These are phyloP conservation scores for Rhipidocladum racemiflorum DNA, from an alignment of 176 grass and related monocot genomes.

Conservation along the genomic window DNA sequence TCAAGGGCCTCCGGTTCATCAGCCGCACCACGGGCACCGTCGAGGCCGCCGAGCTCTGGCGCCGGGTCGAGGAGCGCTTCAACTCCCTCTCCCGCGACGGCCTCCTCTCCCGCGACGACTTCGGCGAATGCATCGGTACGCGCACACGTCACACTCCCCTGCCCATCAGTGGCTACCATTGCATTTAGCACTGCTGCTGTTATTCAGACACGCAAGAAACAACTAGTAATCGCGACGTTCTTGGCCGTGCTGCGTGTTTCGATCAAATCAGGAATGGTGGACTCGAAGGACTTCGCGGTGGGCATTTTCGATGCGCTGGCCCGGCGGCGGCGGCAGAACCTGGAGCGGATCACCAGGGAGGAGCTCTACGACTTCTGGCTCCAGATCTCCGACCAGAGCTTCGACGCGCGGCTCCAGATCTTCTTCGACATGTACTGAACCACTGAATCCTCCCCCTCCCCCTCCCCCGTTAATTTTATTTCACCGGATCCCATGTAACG, in stretches of 20 bases:
- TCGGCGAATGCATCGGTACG: constrained; percentile 96
- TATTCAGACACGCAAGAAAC: not conserved
- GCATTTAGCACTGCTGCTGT: not conserved
- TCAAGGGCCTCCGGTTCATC: constrained; percentile 97
- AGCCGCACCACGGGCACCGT: constrained; percentile 75
- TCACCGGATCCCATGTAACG: constrained; percentile 24
- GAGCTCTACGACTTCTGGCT: constrained; percentile 99
- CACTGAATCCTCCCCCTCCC: not conserved
- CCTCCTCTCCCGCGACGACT: constrained; percentile 87
- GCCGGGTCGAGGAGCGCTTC: constrained; percentile 74
- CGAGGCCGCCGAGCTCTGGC: constrained; percentile 73
- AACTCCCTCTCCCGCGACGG: constrained; percentile 59
- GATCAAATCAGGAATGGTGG: constrained; percentile 66
- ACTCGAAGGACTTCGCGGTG: constrained; percentile 89
- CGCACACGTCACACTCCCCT: not conserved
- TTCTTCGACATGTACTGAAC: constrained; percentile 96
- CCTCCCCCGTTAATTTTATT: not conserved
- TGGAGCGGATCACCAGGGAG: constrained; percentile 88
- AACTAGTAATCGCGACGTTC: not conserved
- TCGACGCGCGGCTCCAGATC: constrained; percentile 99
- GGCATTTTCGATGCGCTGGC: constrained; percentile 97
- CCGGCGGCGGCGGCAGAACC: constrained; percentile 59
- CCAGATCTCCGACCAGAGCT: constrained; percentile 98
- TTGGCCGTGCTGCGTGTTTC: not conserved
- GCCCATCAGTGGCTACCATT: not conserved